Evolutionary conservation across 2,329 filamentous ascomycete genomes (phyloP).

Genomic region (Furcasterigmium furcatum): DNA sequence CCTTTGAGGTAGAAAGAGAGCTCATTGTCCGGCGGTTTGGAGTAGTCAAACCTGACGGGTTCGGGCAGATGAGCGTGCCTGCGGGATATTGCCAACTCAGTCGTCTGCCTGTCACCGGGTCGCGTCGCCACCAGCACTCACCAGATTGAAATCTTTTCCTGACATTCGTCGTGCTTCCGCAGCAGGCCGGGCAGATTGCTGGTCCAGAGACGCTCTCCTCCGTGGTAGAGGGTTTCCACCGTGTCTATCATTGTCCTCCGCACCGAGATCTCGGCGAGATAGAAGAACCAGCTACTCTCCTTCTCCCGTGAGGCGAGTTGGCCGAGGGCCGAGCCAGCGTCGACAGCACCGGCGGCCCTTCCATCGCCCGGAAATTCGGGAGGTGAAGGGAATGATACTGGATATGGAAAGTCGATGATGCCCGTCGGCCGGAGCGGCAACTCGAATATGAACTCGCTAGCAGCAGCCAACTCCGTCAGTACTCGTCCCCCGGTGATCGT

Average conservation of each 20-base stretch:
- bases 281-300: slow-evolving; percentile 16
- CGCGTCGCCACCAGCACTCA: slow-evolving; percentile 3
- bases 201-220: slow-evolving; percentile 7
- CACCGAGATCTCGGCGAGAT: slow-evolving; percentile 16
- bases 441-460: slow-evolving; percentile 1
- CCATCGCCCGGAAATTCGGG: too few species aligned
- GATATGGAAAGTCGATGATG: slow-evolving; percentile 14
- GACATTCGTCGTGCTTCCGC: slow-evolving; percentile 10
- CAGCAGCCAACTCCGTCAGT: not conserved
- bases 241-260: slow-evolving; percentile 14
- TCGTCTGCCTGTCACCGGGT: too few species aligned
- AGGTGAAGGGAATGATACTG: slow-evolving; percentile 13
- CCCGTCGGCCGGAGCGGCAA: slow-evolving; percentile 7
- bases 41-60: slow-evolving; percentile 6
- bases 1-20: slow-evolving; percentile 9
- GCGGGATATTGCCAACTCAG: too few species aligned
- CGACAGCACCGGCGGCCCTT: too few species aligned
- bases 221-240: slow-evolving; percentile 4
- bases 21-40: slow-evolving; percentile 8
- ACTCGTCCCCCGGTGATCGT: too few species aligned
- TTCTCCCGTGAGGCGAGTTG: slow-evolving; percentile 1
- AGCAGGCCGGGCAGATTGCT: slow-evolving; percentile 1
- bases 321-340: not conserved
- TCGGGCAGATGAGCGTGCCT: slow-evolving; percentile 12
- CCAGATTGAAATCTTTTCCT: slow-evolving; percentile 7